Evolutionary conservation across 371 early-diverging fungal genomes (phyloP).

Genomic region (Mucor saturninus): DNA sequence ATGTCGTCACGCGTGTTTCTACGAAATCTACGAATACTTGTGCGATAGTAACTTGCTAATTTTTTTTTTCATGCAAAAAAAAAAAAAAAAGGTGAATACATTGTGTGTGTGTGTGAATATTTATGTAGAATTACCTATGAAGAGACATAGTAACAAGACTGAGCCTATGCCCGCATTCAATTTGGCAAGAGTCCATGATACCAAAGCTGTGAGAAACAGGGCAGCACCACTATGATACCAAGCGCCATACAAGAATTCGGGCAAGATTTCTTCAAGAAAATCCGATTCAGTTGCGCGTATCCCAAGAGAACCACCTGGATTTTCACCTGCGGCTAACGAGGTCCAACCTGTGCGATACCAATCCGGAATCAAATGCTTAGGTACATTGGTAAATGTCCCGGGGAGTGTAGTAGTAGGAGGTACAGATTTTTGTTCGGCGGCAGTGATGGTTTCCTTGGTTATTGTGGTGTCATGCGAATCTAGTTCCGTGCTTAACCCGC

Average conservation of each 20-base stretch:
- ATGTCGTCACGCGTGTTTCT: slow-evolving; percentile 75
- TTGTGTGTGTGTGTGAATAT: background rate
- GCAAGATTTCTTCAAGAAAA: slow-evolving; percentile 26
- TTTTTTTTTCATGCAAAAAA: background rate
- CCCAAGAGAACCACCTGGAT: slow-evolving; percentile 39
- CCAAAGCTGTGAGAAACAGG: slow-evolving; percentile 39
- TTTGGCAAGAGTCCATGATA: slow-evolving; percentile 45
- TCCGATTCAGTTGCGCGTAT: slow-evolving; percentile 29
- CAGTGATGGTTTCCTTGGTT: slow-evolving; percentile 34
- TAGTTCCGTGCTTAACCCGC: slow-evolving; percentile 43
- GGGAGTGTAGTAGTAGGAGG: slow-evolving; percentile 26
- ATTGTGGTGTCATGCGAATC: slow-evolving; percentile 34
- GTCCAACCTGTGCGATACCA: slow-evolving; percentile 52
- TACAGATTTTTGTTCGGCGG: slow-evolving; percentile 43
- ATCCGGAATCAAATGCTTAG: slow-evolving; percentile 33
- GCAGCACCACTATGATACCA: slow-evolving; percentile 44
- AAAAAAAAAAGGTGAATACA: background rate
- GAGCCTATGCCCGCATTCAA: slow-evolving; percentile 61
- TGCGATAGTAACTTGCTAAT: slow-evolving; percentile 72
- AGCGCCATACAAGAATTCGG: slow-evolving; percentile 27
- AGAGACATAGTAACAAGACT: slow-evolving; percentile 50
- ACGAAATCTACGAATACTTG: slow-evolving; percentile 67
- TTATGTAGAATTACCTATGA: slow-evolving; percentile 44
- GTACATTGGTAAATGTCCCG: slow-evolving; percentile 15
- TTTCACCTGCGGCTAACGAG: slow-evolving; percentile 21